Percentiles rank a stretch among this genome's conserved stretches.
These are phyloP conservation scores for Selenicereus undatus DNA, from an alignment of 148 eudicot genomes.

Conservation along the genomic window DNA sequence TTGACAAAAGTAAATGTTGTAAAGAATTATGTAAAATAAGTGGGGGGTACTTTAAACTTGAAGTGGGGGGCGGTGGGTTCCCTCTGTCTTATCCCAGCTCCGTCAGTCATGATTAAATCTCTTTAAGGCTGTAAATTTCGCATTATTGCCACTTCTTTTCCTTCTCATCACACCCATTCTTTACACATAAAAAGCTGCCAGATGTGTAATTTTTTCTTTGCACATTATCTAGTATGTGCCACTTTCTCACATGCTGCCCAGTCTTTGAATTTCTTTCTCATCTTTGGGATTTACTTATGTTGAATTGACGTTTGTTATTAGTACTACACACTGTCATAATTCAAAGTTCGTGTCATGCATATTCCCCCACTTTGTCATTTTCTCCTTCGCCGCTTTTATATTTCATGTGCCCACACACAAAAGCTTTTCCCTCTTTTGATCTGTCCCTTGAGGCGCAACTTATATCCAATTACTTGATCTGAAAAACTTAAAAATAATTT, in stretches of 20 bases:
- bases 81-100: neutral
- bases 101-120: neutral
- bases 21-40: neutral
- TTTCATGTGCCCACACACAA: too few species aligned
- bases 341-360: too few species aligned
- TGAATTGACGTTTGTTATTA: neutral
- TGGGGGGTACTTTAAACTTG: neutral
- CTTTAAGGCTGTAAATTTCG: neutral
- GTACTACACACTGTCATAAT: neutral
- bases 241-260: neutral
- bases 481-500: too few species aligned
- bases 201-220: neutral
- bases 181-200: neutral
- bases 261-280: conserved; percentile 3
- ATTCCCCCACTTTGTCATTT: too few species aligned
- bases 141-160: neutral
- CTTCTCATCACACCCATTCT: neutral
- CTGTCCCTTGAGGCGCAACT: too few species aligned
- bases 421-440: too few species aligned
- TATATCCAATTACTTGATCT: too few species aligned
- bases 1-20: neutral
- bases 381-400: too few species aligned
- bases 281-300: neutral
- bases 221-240: neutral
- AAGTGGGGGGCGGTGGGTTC: neutral